These are phyloP conservation scores for Sarocladium strictum DNA, from an alignment of 2,329 filamentous ascomycete species.

Conservation along the genomic window DNA sequence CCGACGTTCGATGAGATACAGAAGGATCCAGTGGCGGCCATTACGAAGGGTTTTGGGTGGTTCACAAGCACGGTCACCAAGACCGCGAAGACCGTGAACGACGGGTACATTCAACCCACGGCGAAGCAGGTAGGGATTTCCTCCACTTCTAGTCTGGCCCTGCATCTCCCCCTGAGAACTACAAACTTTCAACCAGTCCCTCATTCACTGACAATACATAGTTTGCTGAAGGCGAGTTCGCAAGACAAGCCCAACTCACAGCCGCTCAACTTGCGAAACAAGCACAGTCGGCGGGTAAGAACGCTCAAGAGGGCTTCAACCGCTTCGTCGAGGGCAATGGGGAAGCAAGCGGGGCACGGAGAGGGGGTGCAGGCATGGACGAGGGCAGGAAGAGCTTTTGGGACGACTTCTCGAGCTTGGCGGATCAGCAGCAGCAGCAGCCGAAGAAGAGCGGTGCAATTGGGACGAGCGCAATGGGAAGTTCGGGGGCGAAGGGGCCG, in stretches of 20 bases:
- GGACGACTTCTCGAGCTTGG: conserved; percentile 78
- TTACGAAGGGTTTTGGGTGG: conserved; percentile 94
- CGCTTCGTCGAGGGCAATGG: conserved; percentile 79
- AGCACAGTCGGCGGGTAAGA: conserved; percentile 64
- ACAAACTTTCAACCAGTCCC: not conserved
- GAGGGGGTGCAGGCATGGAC: conserved; percentile 51
- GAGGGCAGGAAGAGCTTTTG: conserved; percentile 78
- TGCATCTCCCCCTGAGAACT: not conserved
- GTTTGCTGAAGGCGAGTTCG: conserved; percentile 76
- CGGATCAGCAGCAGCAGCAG: conserved; percentile 44
- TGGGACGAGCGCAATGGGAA: conserved; percentile 54
- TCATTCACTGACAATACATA: conserved; percentile 30
- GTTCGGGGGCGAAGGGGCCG: conserved; percentile 17
- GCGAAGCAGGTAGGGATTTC: conserved; percentile 64
- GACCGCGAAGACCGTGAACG: conserved; percentile 86
- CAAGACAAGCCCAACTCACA: conserved; percentile 56
- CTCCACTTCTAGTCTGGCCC: conserved; percentile 9
- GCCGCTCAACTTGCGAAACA: conserved; percentile 61
- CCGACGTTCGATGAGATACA: conserved; percentile 83
- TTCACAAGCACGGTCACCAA: conserved; percentile 82
- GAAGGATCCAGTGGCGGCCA: conserved; percentile 78
- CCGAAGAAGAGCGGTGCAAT: conserved; percentile 40
- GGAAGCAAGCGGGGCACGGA: conserved; percentile 14
- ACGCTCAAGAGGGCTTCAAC: conserved; percentile 72
- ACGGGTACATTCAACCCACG: conserved; percentile 86